These are phyloP conservation scores for Neospora caninum DNA, from an alignment of 169 alveolate species.

Conservation along the genomic window DNA sequence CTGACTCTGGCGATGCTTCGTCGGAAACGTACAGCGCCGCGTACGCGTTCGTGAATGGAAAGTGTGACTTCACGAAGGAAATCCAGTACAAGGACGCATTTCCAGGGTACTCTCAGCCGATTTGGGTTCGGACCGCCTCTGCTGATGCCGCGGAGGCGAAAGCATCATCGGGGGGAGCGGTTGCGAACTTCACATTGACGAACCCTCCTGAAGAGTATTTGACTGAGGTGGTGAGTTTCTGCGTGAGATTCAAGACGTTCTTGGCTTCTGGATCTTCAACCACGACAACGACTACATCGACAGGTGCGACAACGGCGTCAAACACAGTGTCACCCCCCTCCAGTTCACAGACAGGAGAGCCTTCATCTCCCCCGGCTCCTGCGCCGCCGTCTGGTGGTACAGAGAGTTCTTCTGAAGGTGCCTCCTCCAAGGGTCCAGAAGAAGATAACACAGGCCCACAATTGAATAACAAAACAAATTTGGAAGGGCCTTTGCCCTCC, in stretches of 20 bases:
- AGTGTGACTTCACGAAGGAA: not conserved
- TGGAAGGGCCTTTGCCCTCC: too few relatives aligned
- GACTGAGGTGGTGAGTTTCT: not conserved
- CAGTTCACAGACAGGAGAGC: too few relatives aligned
- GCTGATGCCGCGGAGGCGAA: not conserved
- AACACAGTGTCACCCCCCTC: too few relatives aligned
- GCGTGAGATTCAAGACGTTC: not conserved
- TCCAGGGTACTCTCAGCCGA: not conserved
- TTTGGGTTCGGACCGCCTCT: not conserved
- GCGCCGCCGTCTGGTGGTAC: too few relatives aligned
- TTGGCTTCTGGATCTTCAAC: too few relatives aligned
- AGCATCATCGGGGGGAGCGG: not conserved
- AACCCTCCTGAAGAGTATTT: not conserved
- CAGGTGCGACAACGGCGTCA: too few relatives aligned
- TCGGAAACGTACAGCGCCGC: not conserved
- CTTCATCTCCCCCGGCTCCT: too few relatives aligned
- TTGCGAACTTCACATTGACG: not conserved
- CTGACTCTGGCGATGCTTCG: not conserved
- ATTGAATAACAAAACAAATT: too few relatives aligned
- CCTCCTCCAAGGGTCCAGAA: too few relatives aligned
- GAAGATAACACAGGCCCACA: too few relatives aligned
- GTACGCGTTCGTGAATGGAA: not conserved
- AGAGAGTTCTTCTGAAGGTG: too few relatives aligned
- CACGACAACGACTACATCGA: too few relatives aligned
- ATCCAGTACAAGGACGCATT: not conserved